Evolutionary conservation across 371 early-diverging fungal genomes (phyloP), one percentile per base, ranked within the genome.

Genomic region (Mortierella sp.): DNA sequence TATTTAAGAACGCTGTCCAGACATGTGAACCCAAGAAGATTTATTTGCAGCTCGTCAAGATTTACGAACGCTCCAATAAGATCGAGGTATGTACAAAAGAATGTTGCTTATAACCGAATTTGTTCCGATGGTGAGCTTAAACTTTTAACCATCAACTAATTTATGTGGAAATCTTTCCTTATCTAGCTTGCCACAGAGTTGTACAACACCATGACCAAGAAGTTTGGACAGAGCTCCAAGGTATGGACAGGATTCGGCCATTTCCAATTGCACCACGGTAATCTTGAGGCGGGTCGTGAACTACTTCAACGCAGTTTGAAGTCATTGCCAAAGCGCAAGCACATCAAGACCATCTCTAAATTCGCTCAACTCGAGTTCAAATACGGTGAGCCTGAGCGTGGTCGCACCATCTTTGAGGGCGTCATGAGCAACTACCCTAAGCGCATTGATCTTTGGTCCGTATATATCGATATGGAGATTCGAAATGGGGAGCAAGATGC

Each of bases 341-440:
- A 93, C 91, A 84, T 93, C 81, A 94, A 96, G 85, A 92, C 94
- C 10, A 94, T 96, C 59, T 89, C 90, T 59, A 95, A 96, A 87
- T 97, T 97, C 88, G 98, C 95, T 3, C 95, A 95, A 82, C 87
- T 97, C 87, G 98, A 97, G 86, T 98, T 96, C 90, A 94, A 94
- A 86, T 87, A 93, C 71, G 97, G 97, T 50, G 96, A 97, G 77
- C 88, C 94, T 22, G 98, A 98, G 83, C 93, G 97, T 73, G 99
- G 97, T 15, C 92, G 98, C 57, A 98, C 99, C 0, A 91, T 99
- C 70, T 94, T 98, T 79, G 99, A 99, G 87, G 96, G 97, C 50
- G 88, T 98, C 47, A 86, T 98, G 84, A 90, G 90, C 84, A 94
- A 92, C 67, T 93, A 96, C 76, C 97, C 98, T 28, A 98, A 97